Base-by-base conservation (phyloP, 192 early-diverging fungal genomes). In the Entomortierella chlamydospora region DNA sequence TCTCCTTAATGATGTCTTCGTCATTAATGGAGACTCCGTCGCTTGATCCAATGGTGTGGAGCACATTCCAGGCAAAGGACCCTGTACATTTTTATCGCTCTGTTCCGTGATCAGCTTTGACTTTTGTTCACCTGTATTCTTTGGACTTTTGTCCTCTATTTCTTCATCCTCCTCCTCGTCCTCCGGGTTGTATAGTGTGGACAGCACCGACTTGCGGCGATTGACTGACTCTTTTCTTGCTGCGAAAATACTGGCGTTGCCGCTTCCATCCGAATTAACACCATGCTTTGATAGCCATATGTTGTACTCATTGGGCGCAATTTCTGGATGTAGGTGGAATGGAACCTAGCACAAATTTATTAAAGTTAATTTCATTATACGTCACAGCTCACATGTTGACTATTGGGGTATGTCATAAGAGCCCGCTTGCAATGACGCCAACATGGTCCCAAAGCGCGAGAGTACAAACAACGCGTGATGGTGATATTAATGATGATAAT, bases 271-370 rank as follows among this genome's bases (percentile, higher is more conserved):
- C 15, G 76, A 59, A 22, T 70, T 68, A 17, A 79, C 76, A 4
- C 77, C 77, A 60, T 81, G 83, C 59, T 67, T 76, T 22, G 51
- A 54, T 53, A 84, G 62, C 83, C 83, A 84, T 31, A 64, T 84
- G 34, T 74, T 81, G 62, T 81, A 84, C 64, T 81, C 83, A 64
- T 84, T 84, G 37, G 83, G 83, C 12, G 83, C 83, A 72, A 84
- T 84, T 49, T 84, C 83, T 33, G 83, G 83, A 49, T 84, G 83
- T 29, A 76, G 55, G 62, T 84, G 83, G 59, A 81, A 79, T 31
- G 83, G 83, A 50, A 79, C 76, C 76, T 79, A 47, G 30, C 9
- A 10, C 8, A 23, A 13, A 26, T 45, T 34, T 34, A 45, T 20
- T 26, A 25, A 26, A 29, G 45, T 61, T 61, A 61, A 61, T 61